Base-by-base conservation (phyloP, 306 rosid species). In the Fagus sylvatica region DNA sequence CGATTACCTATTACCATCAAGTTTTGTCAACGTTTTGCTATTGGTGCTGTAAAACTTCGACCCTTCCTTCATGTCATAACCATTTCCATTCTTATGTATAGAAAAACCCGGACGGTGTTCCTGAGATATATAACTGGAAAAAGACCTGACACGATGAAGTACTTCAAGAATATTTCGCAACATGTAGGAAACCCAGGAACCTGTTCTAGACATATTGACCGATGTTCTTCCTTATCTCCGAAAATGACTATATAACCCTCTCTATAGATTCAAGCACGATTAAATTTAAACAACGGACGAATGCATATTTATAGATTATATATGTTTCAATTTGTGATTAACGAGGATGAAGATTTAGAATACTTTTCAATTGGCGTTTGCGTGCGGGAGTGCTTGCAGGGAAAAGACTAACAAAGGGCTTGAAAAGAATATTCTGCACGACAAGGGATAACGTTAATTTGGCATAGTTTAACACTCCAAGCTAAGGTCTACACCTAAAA, bases 121-220 rank as follows among this genome's bases (percentile, higher is more conserved):
- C 66, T 28, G 53, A 34, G 55, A 19, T 51, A 68, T 74, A 56
- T 73, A 10, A 53, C 33, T 53, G 51, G 82, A 69, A 69, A 30
- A 79, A 53, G 76, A 41, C 5, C 37, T 83, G 33, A 19, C 49
- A 6, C 3, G 64, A 49, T 36, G 67, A 75, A 80, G 43, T 10
- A 71, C 55, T 62, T 80, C 84, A 57, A 89, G 72, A 79, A 82
- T 71, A 61, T 67, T 79, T 78, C 48, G 79, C 69, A 85, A 79
- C 74, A 73, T 87, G 80, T 30, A 59, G 54, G 68, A 70, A 37
- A 69, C 61, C 88, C 79, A 79, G 46, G 76, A 59, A 1, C 84
- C 77, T 83, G 71, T 85, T 53, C 71, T 62, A 40, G 86, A 73
- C 91, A 85, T 85, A 32, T 30, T 55, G 49, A 40, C 53, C 11